A percentile compares a stretch with the other conserved stretches of the same genome.
Evolutionary conservation across 352 stramenopile genomes (phyloP).

Genomic region (Aphanomyces astaci): DNA sequence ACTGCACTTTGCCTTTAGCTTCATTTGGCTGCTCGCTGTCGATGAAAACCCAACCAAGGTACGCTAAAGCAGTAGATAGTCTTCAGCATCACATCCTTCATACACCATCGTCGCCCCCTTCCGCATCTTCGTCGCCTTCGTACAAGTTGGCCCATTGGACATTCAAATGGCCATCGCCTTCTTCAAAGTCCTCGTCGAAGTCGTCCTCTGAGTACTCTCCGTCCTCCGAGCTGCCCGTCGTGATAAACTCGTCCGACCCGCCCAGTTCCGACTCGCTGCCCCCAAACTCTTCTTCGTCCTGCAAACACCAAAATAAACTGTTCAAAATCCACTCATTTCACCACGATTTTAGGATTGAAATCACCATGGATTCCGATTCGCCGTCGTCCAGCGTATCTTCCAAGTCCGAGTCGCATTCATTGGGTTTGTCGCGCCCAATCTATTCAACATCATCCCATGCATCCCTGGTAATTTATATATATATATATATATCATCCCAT

Average conservation of each 20-base stretch:
- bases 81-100: conserved; percentile 32
- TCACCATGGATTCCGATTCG: conserved; percentile 28
- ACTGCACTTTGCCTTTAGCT: too few relatives aligned
- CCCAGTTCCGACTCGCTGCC: conserved; percentile 15
- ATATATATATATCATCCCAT: too few relatives aligned
- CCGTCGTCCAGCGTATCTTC: conserved; percentile 67
- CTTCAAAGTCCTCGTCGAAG: conserved; percentile 32
- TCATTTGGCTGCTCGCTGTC: too few relatives aligned
- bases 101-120: conserved; percentile 32
- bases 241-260: neutral
- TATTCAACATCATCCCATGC: neutral
- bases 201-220: neutral
- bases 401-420: conserved; percentile 82
- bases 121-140: conserved; percentile 33
- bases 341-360: too few relatives aligned
- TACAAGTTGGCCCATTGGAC: conserved; percentile 29
- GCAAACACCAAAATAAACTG: too few relatives aligned
- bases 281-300: conserved; percentile 35
- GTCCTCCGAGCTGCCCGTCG: neutral
- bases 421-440: conserved; percentile 69
- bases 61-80: too few relatives aligned
- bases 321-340: conserved; percentile 77
- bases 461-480: too few relatives aligned
- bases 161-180: conserved; percentile 41
- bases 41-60: too few relatives aligned